These are phyloP conservation scores for Geranium brycei DNA, from an alignment of 345 rosid genomes.

Conservation along the genomic window DNA sequence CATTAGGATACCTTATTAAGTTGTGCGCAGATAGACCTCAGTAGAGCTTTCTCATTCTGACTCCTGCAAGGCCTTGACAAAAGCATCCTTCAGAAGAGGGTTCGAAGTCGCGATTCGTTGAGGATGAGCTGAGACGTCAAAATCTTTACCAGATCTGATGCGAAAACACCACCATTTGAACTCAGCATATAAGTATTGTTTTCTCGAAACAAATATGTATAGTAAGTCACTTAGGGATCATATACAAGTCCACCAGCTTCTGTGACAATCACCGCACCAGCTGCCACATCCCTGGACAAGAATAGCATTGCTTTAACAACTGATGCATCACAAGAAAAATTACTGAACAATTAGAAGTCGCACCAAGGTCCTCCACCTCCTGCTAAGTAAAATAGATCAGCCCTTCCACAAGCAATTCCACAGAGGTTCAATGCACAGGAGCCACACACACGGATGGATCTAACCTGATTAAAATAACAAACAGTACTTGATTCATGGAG, in stretches of 20 bases:
- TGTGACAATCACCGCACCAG: conserved; percentile 62
- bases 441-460: conserved; percentile 86
- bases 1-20: not conserved
- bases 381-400: conserved; percentile 62
- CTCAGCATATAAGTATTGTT: no score
- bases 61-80: conserved; percentile 48
- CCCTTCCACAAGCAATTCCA: conserved; percentile 82
- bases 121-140: conserved; percentile 45
- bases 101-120: conserved; percentile 87
- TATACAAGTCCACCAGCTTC: conserved; percentile 91
- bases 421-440: conserved; percentile 94
- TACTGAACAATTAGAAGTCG: not conserved
- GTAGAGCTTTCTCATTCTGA: conserved; percentile 17
- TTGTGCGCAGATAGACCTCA: no score
- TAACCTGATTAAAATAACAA: conserved; percentile 43
- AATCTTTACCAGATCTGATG: conserved; percentile 71
- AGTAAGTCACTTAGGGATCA: conserved; percentile 64
- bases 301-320: not conserved
- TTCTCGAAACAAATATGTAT: no score
- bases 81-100: conserved; percentile 53
- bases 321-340: not conserved
- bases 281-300: conserved; percentile 80
- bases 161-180: conserved; percentile 4
- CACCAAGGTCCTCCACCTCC: conserved; percentile 88
- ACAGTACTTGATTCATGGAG: not conserved